Percentiles rank a stretch among this genome's conserved stretches.
Evolutionary conservation across 108 stramenopile species (phyloP).

Genomic region (Cyclotella sp.): DNA sequence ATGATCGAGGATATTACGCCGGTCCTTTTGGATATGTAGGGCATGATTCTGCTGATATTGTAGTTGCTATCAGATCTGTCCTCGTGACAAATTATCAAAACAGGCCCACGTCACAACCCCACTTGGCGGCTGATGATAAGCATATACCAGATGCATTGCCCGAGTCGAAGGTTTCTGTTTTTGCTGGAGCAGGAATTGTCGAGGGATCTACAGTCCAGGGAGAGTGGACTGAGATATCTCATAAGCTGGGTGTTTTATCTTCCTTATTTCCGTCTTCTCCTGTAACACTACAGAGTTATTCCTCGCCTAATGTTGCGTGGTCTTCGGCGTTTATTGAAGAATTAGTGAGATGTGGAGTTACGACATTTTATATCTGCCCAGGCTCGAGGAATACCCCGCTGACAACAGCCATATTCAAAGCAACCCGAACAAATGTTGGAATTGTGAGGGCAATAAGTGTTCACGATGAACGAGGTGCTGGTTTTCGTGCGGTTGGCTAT

Average conservation of each 20-base stretch:
- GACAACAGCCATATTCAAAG: constrained; percentile 77
- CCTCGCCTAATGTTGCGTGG: constrained; percentile 88
- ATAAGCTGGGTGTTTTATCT: constrained; percentile 80
- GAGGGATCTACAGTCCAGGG: constrained; percentile 82
- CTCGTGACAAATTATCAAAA: constrained; percentile 42
- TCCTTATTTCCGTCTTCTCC: constrained; percentile 83
- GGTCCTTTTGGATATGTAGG: constrained; percentile 87
- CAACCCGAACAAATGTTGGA: constrained; percentile 68
- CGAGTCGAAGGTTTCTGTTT: constrained; percentile 59
- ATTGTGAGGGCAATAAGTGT: constrained; percentile 72
- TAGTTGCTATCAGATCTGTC: constrained; percentile 83
- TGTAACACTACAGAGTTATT: constrained; percentile 67
- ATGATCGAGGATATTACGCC: constrained; percentile 85
- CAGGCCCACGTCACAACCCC: neutral
- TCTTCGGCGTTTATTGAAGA: constrained; percentile 91
- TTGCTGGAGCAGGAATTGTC: constrained; percentile 87
- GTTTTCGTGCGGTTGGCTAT: constrained; percentile 90
- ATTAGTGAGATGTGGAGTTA: constrained; percentile 82
- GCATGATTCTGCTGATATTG: constrained; percentile 66
- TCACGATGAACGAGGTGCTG: constrained; percentile 95
- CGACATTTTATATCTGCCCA: constrained; percentile 88
- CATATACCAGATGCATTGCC: constrained; percentile 12
- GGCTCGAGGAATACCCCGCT: constrained; percentile 93
- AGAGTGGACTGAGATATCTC: constrained; percentile 86
- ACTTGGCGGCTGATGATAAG: neutral